Base-by-base conservation (phyloP, 495 filamentous ascomycete genomes). In the Tuber borchii region DNA sequence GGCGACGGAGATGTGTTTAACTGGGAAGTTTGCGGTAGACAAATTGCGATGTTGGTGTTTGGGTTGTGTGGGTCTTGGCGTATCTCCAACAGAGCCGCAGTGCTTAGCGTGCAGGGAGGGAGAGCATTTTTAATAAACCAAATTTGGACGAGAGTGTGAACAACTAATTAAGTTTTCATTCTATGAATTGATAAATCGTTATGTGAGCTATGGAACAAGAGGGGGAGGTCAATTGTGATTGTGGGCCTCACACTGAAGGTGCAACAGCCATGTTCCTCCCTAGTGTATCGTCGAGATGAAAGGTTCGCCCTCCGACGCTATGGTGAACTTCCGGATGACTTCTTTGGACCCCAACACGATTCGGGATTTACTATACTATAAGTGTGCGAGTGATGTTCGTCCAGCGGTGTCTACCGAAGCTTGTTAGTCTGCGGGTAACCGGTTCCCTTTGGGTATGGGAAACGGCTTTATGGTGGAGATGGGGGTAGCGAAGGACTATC, bases 261-360 rank as follows among this genome's bases (percentile, higher is more conserved):
- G 89, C 90, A 69, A 97, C 88, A 61, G 90, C 90, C 22, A 90
- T 86, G 83, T 95, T 93, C 74, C 90, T 89, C 76, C 96, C 94
- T 73, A 90, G 89, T 73, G 90, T 93, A 75, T 95, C 92, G 81
- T 99, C 95, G 44, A 99, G 48, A 92, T 97, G 73, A 87, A 89
- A 19, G 95, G 95, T 81, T 97, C 95, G 71, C 93, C 94, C 85
- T 96, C 93, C 34, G 90, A 93, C 61, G 92, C 94, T 22, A 93
- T 93, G 71, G 90, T 91, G 86, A 95, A 99, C 71, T 97, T 89
- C 43, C 95, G 91, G 80, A 97, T 92, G 26, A 91, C 91, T 80
- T 94, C 93, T 84, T 98, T 97, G 46, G 92, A 91, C 48, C 95
- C 95, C 73, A 91, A 93, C 16, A 95, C 98, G 76, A 98, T 87